A percentile compares a stretch with the other conserved stretches of the same genome.
phyloP scores from a whole-genome alignment of 140 eudicot genomes.

The Senecio squalidus region DNA sequence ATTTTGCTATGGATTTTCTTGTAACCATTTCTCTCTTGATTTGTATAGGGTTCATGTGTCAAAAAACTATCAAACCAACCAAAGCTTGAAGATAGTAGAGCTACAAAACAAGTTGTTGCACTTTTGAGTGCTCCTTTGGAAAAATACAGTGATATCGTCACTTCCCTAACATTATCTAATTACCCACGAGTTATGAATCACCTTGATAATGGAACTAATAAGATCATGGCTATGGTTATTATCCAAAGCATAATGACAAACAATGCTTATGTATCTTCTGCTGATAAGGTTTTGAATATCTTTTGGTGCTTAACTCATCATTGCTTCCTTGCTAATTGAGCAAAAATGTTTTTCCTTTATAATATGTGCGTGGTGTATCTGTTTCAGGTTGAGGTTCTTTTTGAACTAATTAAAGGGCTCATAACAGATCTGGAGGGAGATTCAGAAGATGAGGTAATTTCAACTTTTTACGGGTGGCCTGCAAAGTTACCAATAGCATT shows the following conservation, averaged over 20 bases:
- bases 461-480: slow-evolving; percentile 12
- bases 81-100: slow-evolving; percentile 89
- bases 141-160: slow-evolving; percentile 85
- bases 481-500: slow-evolving; percentile 4
- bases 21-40: slow-evolving; percentile 2
- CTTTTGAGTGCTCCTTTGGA: slow-evolving; percentile 97
- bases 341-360: neutral
- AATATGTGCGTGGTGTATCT: slow-evolving; percentile 13
- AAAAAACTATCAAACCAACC: slow-evolving; percentile 75
- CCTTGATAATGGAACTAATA: slow-evolving; percentile 89
- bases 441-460: slow-evolving; percentile 65
- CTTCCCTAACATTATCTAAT: slow-evolving; percentile 88
- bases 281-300: slow-evolving; percentile 64
- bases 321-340: neutral
- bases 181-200: slow-evolving; percentile 97
- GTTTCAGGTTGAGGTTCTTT: slow-evolving; percentile 88
- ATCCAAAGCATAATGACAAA: slow-evolving; percentile 88
- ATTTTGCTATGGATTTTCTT: neutral
- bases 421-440: slow-evolving; percentile 69
- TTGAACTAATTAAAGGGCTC: slow-evolving; percentile 89
- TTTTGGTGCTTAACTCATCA: slow-evolving; percentile 7
- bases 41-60: slow-evolving; percentile 83
- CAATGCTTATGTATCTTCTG: slow-evolving; percentile 66
- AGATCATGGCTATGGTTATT: slow-evolving; percentile 97
- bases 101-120: slow-evolving; percentile 97